These are phyloP conservation scores for Mycena indigotica DNA, from an alignment of 768 basidiomycete genomes.

Conservation along the genomic window DNA sequence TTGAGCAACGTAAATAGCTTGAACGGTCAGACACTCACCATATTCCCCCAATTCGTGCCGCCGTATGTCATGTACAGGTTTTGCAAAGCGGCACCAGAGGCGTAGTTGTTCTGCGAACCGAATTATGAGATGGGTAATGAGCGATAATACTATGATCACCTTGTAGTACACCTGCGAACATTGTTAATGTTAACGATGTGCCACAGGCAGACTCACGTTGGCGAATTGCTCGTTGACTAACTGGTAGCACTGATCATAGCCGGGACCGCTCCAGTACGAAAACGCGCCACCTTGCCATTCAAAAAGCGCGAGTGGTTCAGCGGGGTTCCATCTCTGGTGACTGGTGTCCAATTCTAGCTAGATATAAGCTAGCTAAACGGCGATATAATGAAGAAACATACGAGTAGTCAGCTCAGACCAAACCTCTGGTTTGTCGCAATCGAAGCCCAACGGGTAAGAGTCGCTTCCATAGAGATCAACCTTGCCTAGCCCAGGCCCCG, in stretches of 20 bases:
- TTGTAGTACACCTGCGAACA: slow-evolving; percentile 34
- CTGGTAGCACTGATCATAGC: slow-evolving; percentile 36
- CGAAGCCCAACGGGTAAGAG: slow-evolving; percentile 63
- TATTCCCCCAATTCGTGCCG: slow-evolving; percentile 42
- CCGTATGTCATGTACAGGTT: slow-evolving; percentile 43
- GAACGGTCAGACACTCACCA: slow-evolving; percentile 19
- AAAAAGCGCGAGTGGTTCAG: slow-evolving; percentile 39
- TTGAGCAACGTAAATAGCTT: neutral
- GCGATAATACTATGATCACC: slow-evolving; percentile 13
- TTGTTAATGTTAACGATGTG: neutral
- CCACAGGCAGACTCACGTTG: slow-evolving; percentile 26
- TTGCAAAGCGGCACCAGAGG: slow-evolving; percentile 35
- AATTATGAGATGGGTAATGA: neutral
- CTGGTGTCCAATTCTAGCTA: slow-evolving; percentile 32
- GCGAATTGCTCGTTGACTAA: slow-evolving; percentile 42
- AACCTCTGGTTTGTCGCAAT: slow-evolving; percentile 58
- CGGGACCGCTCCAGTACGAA: slow-evolving; percentile 42
- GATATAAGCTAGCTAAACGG: neutral
- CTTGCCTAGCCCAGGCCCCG: slow-evolving; percentile 33
- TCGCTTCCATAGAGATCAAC: slow-evolving; percentile 48
- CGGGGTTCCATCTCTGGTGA: slow-evolving; percentile 37
- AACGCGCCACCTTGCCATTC: slow-evolving; percentile 43
- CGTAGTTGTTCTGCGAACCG: slow-evolving; percentile 36
- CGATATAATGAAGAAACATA: slow-evolving; percentile 18
- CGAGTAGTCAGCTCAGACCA: slow-evolving; percentile 50